A percentile compares a stretch with the other conserved stretches of the same genome.
Conservation (phyloP, 2,329 filamentous ascomycete genomes). For the Neonectria neomacrospora region DNA sequence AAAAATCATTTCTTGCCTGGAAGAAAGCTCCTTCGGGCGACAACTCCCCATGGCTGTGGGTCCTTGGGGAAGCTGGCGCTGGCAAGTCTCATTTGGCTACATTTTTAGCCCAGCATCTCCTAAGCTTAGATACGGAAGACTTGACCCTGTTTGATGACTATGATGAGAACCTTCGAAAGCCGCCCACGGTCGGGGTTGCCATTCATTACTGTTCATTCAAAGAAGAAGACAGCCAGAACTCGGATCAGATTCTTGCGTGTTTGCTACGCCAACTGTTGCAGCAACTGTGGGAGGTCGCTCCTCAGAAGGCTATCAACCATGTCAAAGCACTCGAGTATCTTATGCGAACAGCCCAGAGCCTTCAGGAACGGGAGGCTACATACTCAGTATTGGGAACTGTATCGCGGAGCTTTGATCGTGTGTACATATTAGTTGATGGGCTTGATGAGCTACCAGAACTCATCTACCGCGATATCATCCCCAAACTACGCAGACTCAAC, state of each 20-base stretch:
- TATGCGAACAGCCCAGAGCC: neutral
- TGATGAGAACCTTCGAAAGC: neutral
- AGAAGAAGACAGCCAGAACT: neutral
- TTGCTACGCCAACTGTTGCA: neutral
- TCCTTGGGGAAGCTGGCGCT: slow-evolving; percentile 5
- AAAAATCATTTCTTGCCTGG: neutral
- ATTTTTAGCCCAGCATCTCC: slow-evolving; percentile 2
- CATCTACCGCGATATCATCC: neutral
- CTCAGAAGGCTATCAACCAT: neutral
- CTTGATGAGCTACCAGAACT: slow-evolving; percentile 1
- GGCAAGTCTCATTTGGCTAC: slow-evolving; percentile 1
- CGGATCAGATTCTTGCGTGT: neutral
- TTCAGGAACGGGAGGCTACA: neutral
- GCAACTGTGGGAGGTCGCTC: neutral
- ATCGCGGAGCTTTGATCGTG: slow-evolving; percentile 1
- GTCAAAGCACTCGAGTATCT: neutral
- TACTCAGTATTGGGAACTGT: neutral
- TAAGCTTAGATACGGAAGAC: neutral
- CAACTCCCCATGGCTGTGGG: neutral
- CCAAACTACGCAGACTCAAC: slow-evolving; percentile 2
- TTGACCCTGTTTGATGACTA: neutral
- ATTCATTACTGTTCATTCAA: neutral
- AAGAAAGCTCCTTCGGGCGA: neutral
- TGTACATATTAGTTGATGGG: slow-evolving; percentile 1
- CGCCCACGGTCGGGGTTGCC: neutral